Percentiles rank a stretch among this genome's conserved stretches.
Conservation (phyloP, 2,329 filamentous ascomycete species). For the Fusarium sp. region DNA sequence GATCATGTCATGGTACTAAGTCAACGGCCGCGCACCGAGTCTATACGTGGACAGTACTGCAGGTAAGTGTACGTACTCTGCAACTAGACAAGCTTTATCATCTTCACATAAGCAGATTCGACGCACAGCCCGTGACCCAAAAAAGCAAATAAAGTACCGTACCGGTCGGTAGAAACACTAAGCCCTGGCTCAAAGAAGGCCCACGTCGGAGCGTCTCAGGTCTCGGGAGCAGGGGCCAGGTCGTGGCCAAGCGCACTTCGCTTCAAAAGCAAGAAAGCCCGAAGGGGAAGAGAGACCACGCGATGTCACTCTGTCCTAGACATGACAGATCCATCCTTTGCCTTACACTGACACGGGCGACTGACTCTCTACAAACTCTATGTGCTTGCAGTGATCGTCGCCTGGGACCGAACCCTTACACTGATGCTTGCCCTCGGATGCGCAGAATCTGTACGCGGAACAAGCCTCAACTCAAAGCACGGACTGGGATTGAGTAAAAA, state of each 20-base stretch:
- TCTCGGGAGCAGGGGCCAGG: conserved; percentile 36
- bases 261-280: conserved; percentile 25
- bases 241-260: conserved; percentile 12
- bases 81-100: conserved; percentile 29
- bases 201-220: conserved; percentile 42
- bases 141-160: conserved; percentile 25
- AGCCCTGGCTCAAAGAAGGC: conserved; percentile 21
- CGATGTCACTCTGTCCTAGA: conserved; percentile 33
- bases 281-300: conserved; percentile 14
- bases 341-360: neutral
- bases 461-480: conserved; percentile 24
- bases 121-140: conserved; percentile 14
- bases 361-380: conserved; percentile 11
- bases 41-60: neutral
- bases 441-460: conserved; percentile 11
- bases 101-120: conserved; percentile 31
- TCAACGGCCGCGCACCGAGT: neutral
- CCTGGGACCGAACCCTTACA: conserved; percentile 21
- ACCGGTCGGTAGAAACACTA: conserved; percentile 16
- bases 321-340: conserved; percentile 25
- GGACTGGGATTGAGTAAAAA: neutral
- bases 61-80: conserved; percentile 1
- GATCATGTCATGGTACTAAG: neutral
- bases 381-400: conserved; percentile 30
- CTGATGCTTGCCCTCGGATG: conserved; percentile 6